Evolutionary conservation across 2,329 filamentous ascomycete species (phyloP), one percentile per base, ranked within the genome.

Genomic region (Aureobasidium sp.): DNA sequence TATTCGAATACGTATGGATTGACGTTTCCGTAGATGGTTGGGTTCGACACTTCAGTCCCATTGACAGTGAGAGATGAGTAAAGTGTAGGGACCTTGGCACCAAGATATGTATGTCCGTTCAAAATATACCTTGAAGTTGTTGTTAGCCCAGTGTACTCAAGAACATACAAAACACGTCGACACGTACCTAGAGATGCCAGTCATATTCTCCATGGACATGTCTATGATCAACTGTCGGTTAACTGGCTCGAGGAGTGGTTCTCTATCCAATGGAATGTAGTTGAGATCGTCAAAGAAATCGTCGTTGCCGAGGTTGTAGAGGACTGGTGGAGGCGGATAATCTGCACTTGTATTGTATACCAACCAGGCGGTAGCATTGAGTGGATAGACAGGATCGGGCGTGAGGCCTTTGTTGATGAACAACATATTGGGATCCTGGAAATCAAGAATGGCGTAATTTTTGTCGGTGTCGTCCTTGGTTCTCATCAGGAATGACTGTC

Each of bases 101-200:
- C 61, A 3, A 82, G 80, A 71, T 92, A 95, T 31, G 88, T 90
- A 64, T 90, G 83, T 72, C 89, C 85, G 77, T 93, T 92, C 72
- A 79, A 68, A 2, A 69, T 69, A 8, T 55, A 54, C n/a, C 19
- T 46, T 33, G 17, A 15, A 3, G 3, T n/a, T 17, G 33, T 2
- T 33, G 29, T 60, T 27, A 51, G 57, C 38, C 13, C 53, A 4
- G 3, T 47, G 13, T 38, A 45, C 23, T 27, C 13, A 21, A 5
- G 1, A 27, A 17, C n/a, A 17, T 17, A 77, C 25, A 4, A 38
- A n/a, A 15, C 9, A 4, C 9, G 27, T 4, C 27, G 27, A 9
- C 42, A 35, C 62, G 90, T 80, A 29, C 78, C 79, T 15, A 89
- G 79, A 63, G 86, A 85, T 67, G 84, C 80, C 82, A 88, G 88